These are phyloP conservation scores for Cercospora berteroae DNA, from an alignment of 2,329 filamentous ascomycete species.

Conservation along the genomic window DNA sequence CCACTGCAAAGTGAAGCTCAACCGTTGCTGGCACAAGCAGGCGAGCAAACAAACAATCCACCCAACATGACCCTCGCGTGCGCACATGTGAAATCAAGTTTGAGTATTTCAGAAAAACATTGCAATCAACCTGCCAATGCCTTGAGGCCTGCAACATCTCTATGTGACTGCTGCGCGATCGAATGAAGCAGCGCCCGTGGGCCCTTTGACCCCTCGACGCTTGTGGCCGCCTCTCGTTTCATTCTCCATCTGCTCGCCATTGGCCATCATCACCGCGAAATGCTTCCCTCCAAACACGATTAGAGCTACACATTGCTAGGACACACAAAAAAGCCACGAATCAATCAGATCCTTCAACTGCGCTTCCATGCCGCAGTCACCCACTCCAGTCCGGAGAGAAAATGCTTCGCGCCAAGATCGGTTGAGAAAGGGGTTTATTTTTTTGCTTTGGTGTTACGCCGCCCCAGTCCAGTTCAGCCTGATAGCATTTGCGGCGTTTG, in stretches of 20 bases:
- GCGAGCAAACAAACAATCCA: background rate
- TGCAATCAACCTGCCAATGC: constrained; percentile 1
- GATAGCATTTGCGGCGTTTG: background rate
- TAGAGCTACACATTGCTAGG: background rate
- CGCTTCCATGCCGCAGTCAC: background rate
- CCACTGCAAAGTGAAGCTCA: background rate
- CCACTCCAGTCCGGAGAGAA: background rate
- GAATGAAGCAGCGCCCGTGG: background rate
- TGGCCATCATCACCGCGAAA: background rate
- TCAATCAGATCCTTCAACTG: background rate
- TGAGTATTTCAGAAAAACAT: background rate
- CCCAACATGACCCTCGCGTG: background rate
- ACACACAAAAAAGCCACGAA: background rate
- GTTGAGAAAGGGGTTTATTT: background rate
- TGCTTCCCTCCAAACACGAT: background rate
- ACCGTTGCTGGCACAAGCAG: background rate
- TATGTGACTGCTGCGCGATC: constrained; percentile 5
- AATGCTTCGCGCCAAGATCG: background rate
- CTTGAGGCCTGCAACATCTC: constrained; percentile 6
- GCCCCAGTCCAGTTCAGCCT: background rate
- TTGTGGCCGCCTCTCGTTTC: background rate
- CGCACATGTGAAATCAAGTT: background rate
- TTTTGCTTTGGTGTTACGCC: background rate
- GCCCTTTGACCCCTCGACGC: background rate
- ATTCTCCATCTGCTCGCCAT: background rate